Evolutionary conservation across 169 alveolate species (phyloP).

Genomic region (Eimeria falciformis): DNA sequence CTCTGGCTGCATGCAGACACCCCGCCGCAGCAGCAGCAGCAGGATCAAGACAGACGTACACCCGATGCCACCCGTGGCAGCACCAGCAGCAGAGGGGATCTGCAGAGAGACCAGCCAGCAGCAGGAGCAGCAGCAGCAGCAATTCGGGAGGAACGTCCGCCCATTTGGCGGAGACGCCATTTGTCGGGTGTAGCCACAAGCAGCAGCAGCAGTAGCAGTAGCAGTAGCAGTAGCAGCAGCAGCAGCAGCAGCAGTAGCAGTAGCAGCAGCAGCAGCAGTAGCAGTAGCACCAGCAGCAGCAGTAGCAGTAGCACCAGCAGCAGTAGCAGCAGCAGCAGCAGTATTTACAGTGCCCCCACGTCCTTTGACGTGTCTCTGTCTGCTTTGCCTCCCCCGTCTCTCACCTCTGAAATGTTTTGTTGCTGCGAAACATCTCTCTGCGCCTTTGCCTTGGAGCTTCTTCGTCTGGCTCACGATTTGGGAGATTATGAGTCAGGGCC

Average conservation of each 20-base stretch:
- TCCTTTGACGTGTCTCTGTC: neutral
- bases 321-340: slow-evolving; percentile 24
- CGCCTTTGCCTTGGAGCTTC: slow-evolving; percentile 41
- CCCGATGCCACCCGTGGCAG: neutral
- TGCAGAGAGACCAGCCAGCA: neutral
- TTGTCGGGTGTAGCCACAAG: neutral
- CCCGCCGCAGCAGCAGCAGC: slow-evolving; percentile 14
- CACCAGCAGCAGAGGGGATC: neutral
- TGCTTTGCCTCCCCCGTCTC: neutral
- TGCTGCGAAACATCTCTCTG: slow-evolving; percentile 58
- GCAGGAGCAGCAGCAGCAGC: slow-evolving; percentile 17
- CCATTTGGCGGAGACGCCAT: neutral
- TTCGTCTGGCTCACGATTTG: slow-evolving; percentile 39
- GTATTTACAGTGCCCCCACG: neutral
- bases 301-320: slow-evolving; percentile 3
- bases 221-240: neutral
- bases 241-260: neutral
- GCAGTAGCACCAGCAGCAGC: neutral
- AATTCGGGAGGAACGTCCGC: neutral
- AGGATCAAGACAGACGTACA: neutral
- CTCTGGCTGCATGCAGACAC: neutral
- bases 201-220: neutral
- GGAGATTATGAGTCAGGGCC: slow-evolving; percentile 21
- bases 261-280: neutral
- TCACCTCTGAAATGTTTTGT: neutral